A percentile compares a stretch with the other conserved stretches of the same genome.
phyloP scores from a whole-genome alignment of 2,329 filamentous ascomycete genomes.

The Elsinoe arachidis region DNA sequence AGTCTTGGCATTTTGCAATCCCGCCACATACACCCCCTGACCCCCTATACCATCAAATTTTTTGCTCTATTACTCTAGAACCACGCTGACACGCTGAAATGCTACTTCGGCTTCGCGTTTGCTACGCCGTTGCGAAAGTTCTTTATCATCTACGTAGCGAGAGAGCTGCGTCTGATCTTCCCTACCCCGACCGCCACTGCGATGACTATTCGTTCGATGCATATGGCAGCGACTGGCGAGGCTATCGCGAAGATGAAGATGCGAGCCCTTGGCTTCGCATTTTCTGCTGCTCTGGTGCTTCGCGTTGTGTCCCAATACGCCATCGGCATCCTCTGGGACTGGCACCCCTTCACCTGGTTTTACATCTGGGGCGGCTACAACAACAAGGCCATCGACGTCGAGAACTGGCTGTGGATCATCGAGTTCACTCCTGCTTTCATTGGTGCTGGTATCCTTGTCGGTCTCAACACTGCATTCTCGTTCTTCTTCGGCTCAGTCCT shows the following conservation, averaged over 20 bases:
- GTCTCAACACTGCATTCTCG: conserved; percentile 49
- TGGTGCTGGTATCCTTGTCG: conserved; percentile 49
- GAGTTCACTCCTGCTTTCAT: conserved; percentile 54
- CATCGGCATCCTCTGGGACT: conserved; percentile 48
- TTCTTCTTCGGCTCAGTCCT: conserved; percentile 48
- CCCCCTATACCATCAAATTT: not conserved
- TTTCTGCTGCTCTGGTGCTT: conserved; percentile 40
- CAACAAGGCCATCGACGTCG: conserved; percentile 42
- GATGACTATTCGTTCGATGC: conserved; percentile 54
- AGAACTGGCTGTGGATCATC: conserved; percentile 54
- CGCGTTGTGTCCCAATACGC: conserved; percentile 51
- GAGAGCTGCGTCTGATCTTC: conserved; percentile 51
- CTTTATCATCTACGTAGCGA: conserved; percentile 55
- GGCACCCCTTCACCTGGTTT: conserved; percentile 34
- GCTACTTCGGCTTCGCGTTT: conserved; percentile 55
- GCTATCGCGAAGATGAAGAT: conserved; percentile 48
- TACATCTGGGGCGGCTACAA: conserved; percentile 37
- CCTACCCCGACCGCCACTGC: conserved; percentile 52
- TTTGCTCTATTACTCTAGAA: not conserved
- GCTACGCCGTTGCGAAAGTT: conserved; percentile 54
- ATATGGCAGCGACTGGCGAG: conserved; percentile 43
- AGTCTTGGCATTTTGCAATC: not conserved
- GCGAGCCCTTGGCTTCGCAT: conserved; percentile 44
- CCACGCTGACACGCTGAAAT: not conserved
- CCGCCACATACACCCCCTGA: not conserved